phyloP scores from a whole-genome alignment of 2,329 filamentous ascomycete genomes.

The Cercospora sp. region DNA sequence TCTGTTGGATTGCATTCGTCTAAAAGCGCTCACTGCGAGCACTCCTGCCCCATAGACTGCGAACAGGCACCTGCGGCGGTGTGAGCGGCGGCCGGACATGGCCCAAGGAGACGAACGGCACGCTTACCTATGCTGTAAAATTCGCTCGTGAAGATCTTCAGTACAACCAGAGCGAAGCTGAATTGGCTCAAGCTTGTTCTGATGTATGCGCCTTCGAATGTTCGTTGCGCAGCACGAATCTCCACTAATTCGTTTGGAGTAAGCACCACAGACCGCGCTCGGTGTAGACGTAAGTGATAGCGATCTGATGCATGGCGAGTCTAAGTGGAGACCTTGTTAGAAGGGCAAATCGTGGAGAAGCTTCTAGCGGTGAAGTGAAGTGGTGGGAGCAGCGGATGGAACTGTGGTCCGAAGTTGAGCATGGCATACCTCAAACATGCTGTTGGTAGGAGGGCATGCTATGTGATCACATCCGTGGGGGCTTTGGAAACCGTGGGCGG shows the following conservation, averaged over 20 bases:
- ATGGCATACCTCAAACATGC: conserved; percentile 34
- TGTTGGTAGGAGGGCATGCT: neutral
- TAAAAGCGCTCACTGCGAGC: conserved; percentile 77
- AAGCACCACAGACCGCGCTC: conserved; percentile 78
- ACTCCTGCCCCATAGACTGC: conserved; percentile 87
- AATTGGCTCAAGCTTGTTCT: conserved; percentile 93
- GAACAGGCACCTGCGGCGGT: conserved; percentile 68
- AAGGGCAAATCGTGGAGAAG: neutral
- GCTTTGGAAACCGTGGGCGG: neutral
- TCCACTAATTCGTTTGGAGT: conserved; percentile 86
- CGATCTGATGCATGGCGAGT: conserved; percentile 66
- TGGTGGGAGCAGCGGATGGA: neutral
- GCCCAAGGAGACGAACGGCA: neutral
- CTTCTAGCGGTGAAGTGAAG: neutral
- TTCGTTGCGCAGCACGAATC: conserved; percentile 90
- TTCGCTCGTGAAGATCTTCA: conserved; percentile 94
- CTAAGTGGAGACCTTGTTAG: conserved; percentile 32
- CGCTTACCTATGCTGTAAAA: conserved; percentile 82
- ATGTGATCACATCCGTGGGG: neutral
- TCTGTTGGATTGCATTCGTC: conserved; percentile 85
- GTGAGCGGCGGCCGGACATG: neutral
- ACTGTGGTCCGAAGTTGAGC: neutral
- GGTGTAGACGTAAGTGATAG: conserved; percentile 78
- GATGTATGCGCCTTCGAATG: conserved; percentile 96
- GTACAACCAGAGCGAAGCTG: conserved; percentile 88